These are phyloP conservation scores for Tetraselmis striata DNA, from an alignment of 139 green algal genomes.

Conservation along the genomic window DNA sequence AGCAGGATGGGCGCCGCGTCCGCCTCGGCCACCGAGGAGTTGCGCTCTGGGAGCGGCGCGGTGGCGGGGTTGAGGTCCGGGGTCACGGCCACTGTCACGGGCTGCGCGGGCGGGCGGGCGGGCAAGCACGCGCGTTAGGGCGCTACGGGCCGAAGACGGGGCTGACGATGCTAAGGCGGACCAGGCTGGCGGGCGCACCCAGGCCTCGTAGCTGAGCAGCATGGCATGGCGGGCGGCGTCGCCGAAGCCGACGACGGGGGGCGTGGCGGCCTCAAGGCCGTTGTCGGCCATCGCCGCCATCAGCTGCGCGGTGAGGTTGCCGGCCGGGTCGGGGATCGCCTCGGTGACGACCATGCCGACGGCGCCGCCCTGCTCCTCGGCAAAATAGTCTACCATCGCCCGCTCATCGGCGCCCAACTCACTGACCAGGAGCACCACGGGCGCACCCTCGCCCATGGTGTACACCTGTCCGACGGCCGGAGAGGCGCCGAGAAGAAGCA, in stretches of 20 bases:
- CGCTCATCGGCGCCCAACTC: background rate
- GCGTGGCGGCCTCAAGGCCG: background rate
- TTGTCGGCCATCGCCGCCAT: background rate
- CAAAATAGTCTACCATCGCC: background rate
- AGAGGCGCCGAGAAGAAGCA: too few species aligned
- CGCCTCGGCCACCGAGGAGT: background rate
- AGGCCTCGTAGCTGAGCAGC: background rate
- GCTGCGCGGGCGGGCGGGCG: too few species aligned
- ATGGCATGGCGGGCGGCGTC: background rate
- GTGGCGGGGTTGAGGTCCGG: background rate
- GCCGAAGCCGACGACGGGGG: background rate
- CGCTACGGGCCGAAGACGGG: background rate
- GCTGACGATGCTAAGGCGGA: background rate
- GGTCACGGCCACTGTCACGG: background rate
- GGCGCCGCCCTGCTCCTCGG: background rate
- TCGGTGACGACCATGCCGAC: background rate
- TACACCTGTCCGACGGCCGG: background rate
- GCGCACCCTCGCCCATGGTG: background rate
- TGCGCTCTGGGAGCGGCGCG: background rate
- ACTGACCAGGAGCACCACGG: background rate
- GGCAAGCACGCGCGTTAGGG: too few species aligned
- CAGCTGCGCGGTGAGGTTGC: background rate
- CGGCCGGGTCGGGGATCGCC: background rate
- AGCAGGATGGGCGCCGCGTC: background rate
- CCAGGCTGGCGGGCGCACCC: background rate